Percentiles rank a stretch among this genome's conserved stretches.
Conservation (phyloP, 371 early-diverging fungal species). For the Rhizopus sp. region DNA sequence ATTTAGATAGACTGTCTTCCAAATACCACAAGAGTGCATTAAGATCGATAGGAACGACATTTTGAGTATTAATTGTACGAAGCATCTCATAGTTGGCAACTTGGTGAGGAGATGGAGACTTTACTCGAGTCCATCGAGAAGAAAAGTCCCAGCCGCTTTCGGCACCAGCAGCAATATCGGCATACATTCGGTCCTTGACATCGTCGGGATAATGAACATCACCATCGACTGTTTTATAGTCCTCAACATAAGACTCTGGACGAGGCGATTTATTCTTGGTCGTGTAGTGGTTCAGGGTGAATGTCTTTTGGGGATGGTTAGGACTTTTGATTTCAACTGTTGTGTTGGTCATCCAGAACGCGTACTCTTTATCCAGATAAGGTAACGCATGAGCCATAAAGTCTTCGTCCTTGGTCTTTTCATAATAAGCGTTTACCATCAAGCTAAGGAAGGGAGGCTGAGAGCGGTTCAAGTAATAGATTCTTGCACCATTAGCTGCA, state of each 20-base stretch:
- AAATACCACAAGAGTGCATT: conserved; percentile 82
- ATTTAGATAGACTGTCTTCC: conserved; percentile 60
- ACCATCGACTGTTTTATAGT: conserved; percentile 59
- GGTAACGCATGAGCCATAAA: conserved; percentile 58
- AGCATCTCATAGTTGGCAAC: conserved; percentile 39
- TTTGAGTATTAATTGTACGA: conserved; percentile 57
- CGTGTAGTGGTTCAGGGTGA: conserved; percentile 58
- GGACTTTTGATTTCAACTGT: conserved; percentile 41
- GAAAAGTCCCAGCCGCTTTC: conserved; percentile 94
- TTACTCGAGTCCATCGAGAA: conserved; percentile 66
- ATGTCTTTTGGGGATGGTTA: conserved; percentile 8
- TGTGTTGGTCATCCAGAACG: conserved; percentile 67
- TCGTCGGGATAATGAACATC: conserved; percentile 29
- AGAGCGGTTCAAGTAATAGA: conserved; percentile 86
- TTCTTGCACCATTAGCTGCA: conserved; percentile 79
- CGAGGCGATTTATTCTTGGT: conserved; percentile 66
- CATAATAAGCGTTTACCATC: conserved; percentile 70
- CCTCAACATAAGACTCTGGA: conserved; percentile 79
- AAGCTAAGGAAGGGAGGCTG: conserved; percentile 85
- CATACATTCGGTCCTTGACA: conserved; percentile 49
- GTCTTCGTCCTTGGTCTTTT: conserved; percentile 53
- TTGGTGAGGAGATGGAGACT: conserved; percentile 26
- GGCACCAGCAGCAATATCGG: conserved; percentile 79
- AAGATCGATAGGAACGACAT: conserved; percentile 83
- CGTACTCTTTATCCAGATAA: conserved; percentile 68